These are phyloP conservation scores for Rhizophagus sp. DNA, from an alignment of 192 early-diverging fungal genomes.

Conservation along the genomic window DNA sequence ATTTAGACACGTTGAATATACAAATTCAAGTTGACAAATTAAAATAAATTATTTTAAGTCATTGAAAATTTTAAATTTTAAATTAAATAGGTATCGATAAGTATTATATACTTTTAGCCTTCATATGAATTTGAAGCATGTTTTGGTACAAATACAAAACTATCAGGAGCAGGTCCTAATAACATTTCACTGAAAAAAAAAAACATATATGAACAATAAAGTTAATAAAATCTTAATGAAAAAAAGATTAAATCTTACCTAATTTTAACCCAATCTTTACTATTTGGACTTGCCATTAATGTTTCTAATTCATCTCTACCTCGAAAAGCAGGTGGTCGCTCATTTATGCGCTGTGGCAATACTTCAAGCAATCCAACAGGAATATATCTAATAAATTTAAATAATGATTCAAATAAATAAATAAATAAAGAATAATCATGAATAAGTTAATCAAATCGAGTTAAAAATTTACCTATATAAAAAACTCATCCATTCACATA, in stretches of 20 bases:
- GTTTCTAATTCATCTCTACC: conserved; percentile 95
- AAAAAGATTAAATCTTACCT: conserved; percentile 37
- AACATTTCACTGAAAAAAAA: conserved; percentile 70
- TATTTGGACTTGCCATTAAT: conserved; percentile 80
- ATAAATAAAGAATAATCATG: neutral
- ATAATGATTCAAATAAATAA: neutral
- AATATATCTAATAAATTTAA: conserved; percentile 65
- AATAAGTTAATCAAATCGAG: conserved; percentile 18
- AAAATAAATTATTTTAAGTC: too few species aligned
- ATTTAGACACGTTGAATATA: too few species aligned
- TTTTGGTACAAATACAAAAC: conserved; percentile 92
- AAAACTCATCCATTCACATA: conserved; percentile 82
- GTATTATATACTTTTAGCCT: neutral
- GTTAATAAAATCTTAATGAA: neutral
- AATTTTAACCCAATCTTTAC: conserved; percentile 90
- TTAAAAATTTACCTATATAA: conserved; percentile 41
- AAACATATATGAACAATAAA: neutral
- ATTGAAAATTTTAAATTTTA: too few species aligned
- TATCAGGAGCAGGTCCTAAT: conserved; percentile 83
- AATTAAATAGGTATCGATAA: too few species aligned
- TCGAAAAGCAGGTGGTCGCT: conserved; percentile 80
- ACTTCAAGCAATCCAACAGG: conserved; percentile 93
- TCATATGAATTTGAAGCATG: conserved; percentile 81
- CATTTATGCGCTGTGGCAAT: conserved; percentile 89
- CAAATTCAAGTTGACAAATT: too few species aligned